Conservation (phyloP, 306 rosid species). For the Dalbergia cultrata region DNA sequence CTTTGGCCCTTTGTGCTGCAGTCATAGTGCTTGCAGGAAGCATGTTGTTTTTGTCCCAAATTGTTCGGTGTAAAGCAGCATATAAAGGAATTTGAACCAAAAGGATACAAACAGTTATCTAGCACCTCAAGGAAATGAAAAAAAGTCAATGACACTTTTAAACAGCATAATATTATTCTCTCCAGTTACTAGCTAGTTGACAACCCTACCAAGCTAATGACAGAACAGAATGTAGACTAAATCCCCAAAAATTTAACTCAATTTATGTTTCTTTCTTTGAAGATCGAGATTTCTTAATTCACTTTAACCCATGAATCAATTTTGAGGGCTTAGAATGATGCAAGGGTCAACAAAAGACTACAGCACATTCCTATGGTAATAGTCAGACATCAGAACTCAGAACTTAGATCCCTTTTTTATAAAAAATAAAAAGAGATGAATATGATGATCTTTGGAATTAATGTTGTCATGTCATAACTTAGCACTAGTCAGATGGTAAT, state of each 20-base stretch:
- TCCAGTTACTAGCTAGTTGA: slow-evolving; percentile 26
- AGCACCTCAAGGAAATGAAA: slow-evolving; percentile 16
- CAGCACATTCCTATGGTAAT: too few species aligned
- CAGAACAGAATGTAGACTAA: slow-evolving; percentile 9
- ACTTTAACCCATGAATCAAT: slow-evolving; percentile 7
- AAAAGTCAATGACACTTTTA: slow-evolving; percentile 29
- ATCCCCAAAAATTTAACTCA: background rate
- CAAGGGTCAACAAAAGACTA: slow-evolving; percentile 27
- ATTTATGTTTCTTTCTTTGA: background rate
- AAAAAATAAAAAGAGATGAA: background rate
- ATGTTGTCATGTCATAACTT: slow-evolving; percentile 9
- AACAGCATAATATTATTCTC: slow-evolving; percentile 18
- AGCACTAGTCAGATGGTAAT: background rate
- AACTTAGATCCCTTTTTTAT: background rate
- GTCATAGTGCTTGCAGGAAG: slow-evolving; percentile 21
- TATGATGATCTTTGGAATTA: slow-evolving; percentile 10
- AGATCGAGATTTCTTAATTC: background rate
- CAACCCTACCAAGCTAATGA: slow-evolving; percentile 24
- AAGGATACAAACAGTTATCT: slow-evolving; percentile 9
- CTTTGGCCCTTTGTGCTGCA: slow-evolving; percentile 31
- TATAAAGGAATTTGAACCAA: slow-evolving; percentile 21
- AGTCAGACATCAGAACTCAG: too few species aligned
- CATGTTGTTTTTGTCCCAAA: slow-evolving; percentile 34
- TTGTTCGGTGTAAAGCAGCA: slow-evolving; percentile 35
- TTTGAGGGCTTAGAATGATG: slow-evolving; percentile 33